Conservation (phyloP, 192 early-diverging fungal genomes). For the Chytriomyces hyalinus region DNA sequence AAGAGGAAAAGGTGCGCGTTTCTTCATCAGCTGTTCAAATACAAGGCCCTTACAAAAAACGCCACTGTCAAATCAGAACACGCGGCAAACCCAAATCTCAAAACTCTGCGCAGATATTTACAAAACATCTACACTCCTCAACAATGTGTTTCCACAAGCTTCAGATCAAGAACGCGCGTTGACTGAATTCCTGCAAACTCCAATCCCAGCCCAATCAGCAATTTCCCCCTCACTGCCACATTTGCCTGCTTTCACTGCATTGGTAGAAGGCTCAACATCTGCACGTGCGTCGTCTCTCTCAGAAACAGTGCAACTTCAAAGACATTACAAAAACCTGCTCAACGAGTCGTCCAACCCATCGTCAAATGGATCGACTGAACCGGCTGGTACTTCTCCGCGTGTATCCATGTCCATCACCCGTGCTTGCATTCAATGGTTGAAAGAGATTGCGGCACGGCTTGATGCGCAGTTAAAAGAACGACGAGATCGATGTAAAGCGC, state of each 20-base stretch:
- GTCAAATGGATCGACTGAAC: not conserved
- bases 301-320: not conserved
- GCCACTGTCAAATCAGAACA: too few species aligned
- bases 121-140: not conserved
- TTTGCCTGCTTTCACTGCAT: too few species aligned
- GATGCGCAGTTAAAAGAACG: not conserved
- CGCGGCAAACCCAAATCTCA: not conserved
- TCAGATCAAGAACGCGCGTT: conserved; percentile 15
- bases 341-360: not conserved
- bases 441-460: not conserved
- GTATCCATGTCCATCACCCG: conserved; percentile 3
- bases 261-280: too few species aligned
- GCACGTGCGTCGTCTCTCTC: too few species aligned
- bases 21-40: not conserved
- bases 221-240: not conserved
- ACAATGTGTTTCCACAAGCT: conserved; percentile 5
- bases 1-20: conserved; percentile 11
- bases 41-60: too few species aligned
- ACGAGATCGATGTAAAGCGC: not conserved
- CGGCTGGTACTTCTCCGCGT: not conserved
- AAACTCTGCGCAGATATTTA: conserved; percentile 21
- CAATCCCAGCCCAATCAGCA: not conserved
- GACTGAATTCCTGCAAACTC: conserved; percentile 19
- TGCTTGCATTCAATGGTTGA: conserved; percentile 14
- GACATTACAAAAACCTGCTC: conserved; percentile 22